A percentile compares a stretch with the other conserved stretches of the same genome.
Conservation (phyloP, 2,329 filamentous ascomycete species). For the Juglanconis juglandina region DNA sequence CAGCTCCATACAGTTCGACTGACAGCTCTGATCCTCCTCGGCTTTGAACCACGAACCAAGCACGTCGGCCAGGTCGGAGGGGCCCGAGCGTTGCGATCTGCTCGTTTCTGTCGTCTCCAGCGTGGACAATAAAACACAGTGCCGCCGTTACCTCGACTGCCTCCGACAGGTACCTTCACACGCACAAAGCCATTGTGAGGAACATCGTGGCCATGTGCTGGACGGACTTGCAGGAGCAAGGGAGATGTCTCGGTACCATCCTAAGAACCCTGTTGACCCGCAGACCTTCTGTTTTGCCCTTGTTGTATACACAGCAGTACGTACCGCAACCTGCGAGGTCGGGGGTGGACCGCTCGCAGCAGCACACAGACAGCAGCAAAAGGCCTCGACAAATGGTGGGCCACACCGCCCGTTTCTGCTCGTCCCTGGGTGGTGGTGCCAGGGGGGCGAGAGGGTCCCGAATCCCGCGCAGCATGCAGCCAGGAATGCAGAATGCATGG, state of each 20-base stretch:
- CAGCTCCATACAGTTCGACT: not conserved
- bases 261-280: not conserved
- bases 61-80: not conserved
- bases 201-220: conserved; percentile 12
- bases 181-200: not conserved
- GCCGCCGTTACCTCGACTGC: not conserved
- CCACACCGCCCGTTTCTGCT: conserved; percentile 6
- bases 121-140: not conserved
- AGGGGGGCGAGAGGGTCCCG: not conserved
- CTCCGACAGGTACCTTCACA: not conserved
- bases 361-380: not conserved
- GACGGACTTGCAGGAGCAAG: conserved; percentile 18
- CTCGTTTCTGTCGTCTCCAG: too few relatives aligned
- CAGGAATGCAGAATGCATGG: not conserved
- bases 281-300: not conserved
- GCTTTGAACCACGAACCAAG: not conserved
- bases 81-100: not conserved
- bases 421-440: not conserved
- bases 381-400: not conserved
- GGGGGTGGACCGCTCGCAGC: not conserved
- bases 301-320: not conserved
- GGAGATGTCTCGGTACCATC: not conserved
- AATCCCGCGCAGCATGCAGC: not conserved
- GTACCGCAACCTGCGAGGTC: not conserved
- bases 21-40: conserved; percentile 10